Evolutionary conservation across 768 basidiomycete genomes (phyloP).

Genomic region (Cystobasidium ongulense): DNA sequence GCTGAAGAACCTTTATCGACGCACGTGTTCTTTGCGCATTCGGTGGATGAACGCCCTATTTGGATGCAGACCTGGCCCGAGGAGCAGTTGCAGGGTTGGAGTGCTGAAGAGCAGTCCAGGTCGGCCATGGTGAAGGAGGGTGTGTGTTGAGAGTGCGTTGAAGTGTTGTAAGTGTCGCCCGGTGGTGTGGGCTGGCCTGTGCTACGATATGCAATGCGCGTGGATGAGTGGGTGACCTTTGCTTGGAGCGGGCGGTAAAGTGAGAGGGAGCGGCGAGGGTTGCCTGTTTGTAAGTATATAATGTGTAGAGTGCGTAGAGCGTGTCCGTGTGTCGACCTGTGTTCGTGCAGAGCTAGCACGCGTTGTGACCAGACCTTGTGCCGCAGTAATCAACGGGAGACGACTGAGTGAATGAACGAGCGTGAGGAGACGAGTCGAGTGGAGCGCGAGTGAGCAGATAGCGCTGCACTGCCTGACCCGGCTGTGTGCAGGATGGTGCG

Average conservation of each 20-base stretch:
- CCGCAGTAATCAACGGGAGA: neutral
- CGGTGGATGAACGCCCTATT: conserved; percentile 25
- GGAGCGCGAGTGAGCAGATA: neutral
- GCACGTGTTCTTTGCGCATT: conserved; percentile 39
- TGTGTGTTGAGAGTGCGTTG: too few species aligned
- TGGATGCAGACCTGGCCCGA: conserved; percentile 33
- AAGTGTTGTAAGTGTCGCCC: too few species aligned
- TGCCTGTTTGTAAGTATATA: too few species aligned
- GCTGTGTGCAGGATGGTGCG: neutral
- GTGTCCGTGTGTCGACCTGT: too few species aligned
- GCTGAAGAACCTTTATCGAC: conserved; percentile 1
- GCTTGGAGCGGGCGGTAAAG: neutral
- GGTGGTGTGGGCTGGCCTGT: too few species aligned
- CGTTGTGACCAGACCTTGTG: too few species aligned
- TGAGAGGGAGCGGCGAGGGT: neutral
- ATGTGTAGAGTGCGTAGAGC: too few species aligned
- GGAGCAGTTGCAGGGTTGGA: conserved; percentile 36
- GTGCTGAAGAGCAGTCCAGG: conserved; percentile 27
- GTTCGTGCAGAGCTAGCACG: too few species aligned
- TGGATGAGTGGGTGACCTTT: neutral
- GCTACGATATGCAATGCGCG: too few species aligned
- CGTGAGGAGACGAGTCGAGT: neutral
- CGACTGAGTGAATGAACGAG: neutral
- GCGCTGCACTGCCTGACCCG: neutral
- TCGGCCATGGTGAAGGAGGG: neutral